These are phyloP conservation scores for Penstemon davidsonii DNA, from an alignment of 257 asterid genomes.

Conservation along the genomic window DNA sequence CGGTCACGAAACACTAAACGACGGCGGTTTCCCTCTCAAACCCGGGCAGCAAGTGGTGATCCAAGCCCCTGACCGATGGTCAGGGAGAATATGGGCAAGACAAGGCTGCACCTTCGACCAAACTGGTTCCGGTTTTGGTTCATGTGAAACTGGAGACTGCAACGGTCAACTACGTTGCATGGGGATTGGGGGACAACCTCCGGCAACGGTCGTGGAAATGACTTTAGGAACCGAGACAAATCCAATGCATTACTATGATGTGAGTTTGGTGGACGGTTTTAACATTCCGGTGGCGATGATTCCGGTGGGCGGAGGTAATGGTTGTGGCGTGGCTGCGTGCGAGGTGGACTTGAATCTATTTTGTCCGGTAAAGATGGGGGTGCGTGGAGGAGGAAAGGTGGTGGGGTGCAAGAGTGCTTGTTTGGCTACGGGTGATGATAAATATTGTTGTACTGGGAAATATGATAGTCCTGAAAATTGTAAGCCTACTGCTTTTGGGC, in stretches of 20 bases:
- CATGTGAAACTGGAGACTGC: constrained; percentile 83
- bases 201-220: constrained; percentile 78
- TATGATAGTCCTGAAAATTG: constrained; percentile 41
- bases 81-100: constrained; percentile 85
- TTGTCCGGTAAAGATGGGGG: constrained; percentile 58
- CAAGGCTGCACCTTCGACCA: constrained; percentile 65
- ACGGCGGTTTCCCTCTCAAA: constrained; percentile 64
- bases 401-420: constrained; percentile 79
- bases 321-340: constrained; percentile 74
- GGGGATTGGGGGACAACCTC: constrained; percentile 62
- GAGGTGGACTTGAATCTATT: constrained; percentile 57
- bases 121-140: constrained; percentile 39
- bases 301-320: constrained; percentile 48
- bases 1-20: constrained; percentile 49
- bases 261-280: constrained; percentile 81
- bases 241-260: constrained; percentile 67
- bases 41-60: constrained; percentile 43
- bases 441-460: constrained; percentile 57
- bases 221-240: constrained; percentile 56
- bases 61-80: constrained; percentile 63
- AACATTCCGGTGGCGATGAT: constrained; percentile 69
- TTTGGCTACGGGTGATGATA: constrained; percentile 45
- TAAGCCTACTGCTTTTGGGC: constrained; percentile 45
- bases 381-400: constrained; percentile 40
- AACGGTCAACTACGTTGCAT: constrained; percentile 51